These are phyloP conservation scores for Aphanocladium album DNA, from an alignment of 2,329 filamentous ascomycete species.

Conservation along the genomic window DNA sequence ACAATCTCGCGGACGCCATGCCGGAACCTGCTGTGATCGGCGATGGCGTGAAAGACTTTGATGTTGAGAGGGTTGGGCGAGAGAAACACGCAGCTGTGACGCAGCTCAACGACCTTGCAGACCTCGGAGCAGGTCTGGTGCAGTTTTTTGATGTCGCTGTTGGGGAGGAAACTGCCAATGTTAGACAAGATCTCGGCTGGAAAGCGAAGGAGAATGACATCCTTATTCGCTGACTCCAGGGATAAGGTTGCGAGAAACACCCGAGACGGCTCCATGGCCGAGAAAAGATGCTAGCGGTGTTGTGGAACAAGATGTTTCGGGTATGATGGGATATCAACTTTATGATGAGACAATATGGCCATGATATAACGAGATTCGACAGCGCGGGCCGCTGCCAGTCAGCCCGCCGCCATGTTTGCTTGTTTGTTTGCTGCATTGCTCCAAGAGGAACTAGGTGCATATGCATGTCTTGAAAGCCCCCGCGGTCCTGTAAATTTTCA, in stretches of 20 bases:
- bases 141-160: slow-evolving; percentile 6
- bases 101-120: not conserved
- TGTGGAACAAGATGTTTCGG: not conserved
- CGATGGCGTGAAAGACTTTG: slow-evolving; percentile 30
- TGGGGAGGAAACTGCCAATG: not conserved
- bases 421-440: not conserved
- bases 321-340: not conserved
- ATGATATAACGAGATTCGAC: not conserved
- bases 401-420: not conserved
- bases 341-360: not conserved
- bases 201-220: not conserved
- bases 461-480: not conserved
- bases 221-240: not conserved
- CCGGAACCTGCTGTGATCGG: slow-evolving; percentile 30
- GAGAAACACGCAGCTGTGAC: slow-evolving; percentile 29
- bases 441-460: not conserved
- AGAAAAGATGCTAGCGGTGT: not conserved
- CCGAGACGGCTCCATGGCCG: not conserved
- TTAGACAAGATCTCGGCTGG: not conserved
- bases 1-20: slow-evolving; percentile 32
- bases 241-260: not conserved
- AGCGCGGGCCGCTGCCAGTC: not conserved
- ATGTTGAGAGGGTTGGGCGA: slow-evolving; percentile 35
- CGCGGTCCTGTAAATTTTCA: not conserved
- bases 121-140: not conserved